Evolutionary conservation across 108 stramenopile genomes (phyloP), one percentile per base, ranked within the genome.

Genomic region (Epipyxis sp.): DNA sequence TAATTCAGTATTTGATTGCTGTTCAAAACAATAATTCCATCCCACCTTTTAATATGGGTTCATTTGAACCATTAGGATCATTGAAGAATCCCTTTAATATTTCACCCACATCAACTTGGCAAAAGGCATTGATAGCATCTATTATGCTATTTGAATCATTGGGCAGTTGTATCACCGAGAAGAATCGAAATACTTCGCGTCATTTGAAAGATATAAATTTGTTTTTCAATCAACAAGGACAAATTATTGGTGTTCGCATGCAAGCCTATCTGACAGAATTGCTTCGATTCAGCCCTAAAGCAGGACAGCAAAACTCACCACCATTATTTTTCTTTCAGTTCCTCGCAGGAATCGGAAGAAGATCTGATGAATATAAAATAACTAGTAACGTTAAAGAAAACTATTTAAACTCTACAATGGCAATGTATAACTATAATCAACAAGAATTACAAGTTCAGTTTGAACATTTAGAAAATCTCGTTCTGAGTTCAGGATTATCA

Each of bases 401-500:
- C 61, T 65, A 65, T 37, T 32, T 6, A 6, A 29, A 65, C 34
- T 6, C 10, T 37, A 10, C 30, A 10, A 6, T 35, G 3, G 35
- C 6, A 10, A 3, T 6, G 61, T 25, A 13, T 37, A 32, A 65
- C 61, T 65, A 50, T 50, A 6, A 50, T 13, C 46, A 29, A 37
- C 30, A 65, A 32, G 6, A 35, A 10, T 65, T 65, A 10, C n/a
- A n/a, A n/a, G n/a, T n/a, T n/a, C n/a, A n/a, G n/a, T n/a, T n/a
- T n/a, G n/a, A n/a, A n/a, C 25, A 74, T 37, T 42, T 74, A 42
- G 32, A 74, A 27, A 30, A 74, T 37, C 32, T 74, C 6, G 41
- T 74, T 10, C 6, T 74, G 50, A 27, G 43, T 32, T 13, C 25
- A 10, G 71, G 71, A 27, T 42, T 74, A 42, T 42, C n/a, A 27